Evolutionary conservation across 1,284 basidiomycete genomes (phyloP).

Genomic region (Ustilago nuda): DNA sequence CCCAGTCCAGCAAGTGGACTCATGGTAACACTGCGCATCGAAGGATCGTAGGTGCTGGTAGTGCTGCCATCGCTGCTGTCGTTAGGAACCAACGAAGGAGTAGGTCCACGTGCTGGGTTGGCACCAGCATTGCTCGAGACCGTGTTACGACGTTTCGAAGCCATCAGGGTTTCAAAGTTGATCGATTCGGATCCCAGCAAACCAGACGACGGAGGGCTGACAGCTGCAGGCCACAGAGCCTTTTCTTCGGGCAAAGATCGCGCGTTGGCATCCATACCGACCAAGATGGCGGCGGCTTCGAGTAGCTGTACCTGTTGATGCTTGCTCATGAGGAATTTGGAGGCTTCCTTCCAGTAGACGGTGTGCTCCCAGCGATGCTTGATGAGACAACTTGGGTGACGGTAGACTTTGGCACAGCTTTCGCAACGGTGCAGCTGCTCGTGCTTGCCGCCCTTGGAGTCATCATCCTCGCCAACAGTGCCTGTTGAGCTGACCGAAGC

Average conservation of each 20-base stretch:
- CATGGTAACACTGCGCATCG: conserved; percentile 45
- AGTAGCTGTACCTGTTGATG: conserved; percentile 98
- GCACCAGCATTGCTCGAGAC: conserved; percentile 42
- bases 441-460: conserved; percentile 65
- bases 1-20: conserved; percentile 50
- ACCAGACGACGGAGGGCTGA: conserved; percentile 71
- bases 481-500: conserved; percentile 66
- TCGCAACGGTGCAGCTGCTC: conserved; percentile 84
- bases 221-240: conserved; percentile 75
- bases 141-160: conserved; percentile 55
- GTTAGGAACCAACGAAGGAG: conserved; percentile 43
- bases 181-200: conserved; percentile 70
- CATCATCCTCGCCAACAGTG: conserved; percentile 74
- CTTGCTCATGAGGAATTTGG: conserved; percentile 92
- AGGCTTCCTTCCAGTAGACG: conserved; percentile 95
- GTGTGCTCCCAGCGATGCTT: conserved; percentile 99
- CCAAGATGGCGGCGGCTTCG: conserved; percentile 93
- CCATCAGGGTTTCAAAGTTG: conserved; percentile 69
- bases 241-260: conserved; percentile 89
- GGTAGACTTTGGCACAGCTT: conserved; percentile 81
- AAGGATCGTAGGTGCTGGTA: conserved; percentile 45
- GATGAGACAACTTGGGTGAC: conserved; percentile 92
- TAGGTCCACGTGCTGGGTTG: conserved; percentile 45
- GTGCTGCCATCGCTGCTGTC: conserved; percentile 54
- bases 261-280: conserved; percentile 75